Base-by-base conservation (phyloP, 805 yeast species). In the Lipomyces kockii region DNA sequence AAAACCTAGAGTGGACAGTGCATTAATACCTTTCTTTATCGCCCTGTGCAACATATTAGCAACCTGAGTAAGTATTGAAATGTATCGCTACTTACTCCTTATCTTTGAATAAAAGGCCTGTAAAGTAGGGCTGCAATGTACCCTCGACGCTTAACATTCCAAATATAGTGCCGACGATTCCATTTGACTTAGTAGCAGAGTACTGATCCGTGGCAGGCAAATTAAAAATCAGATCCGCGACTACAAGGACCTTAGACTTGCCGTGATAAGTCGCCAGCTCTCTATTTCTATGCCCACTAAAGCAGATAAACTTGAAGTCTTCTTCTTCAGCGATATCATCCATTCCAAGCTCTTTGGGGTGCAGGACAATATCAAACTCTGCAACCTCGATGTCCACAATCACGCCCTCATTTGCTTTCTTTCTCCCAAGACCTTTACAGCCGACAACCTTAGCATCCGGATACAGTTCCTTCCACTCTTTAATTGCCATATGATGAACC, bases 401-500 rank as follows among this genome's bases (percentile, higher is more conserved):
- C 11, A 82, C 77, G 20, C 81, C 81, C 29, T 61, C 69, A 3
- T 53, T 29, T 14, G 59, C 34, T 59, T 61, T 27, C 76, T 67
- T 68, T 37, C 56, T 58, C 14, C 61, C 61, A 43, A 74, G 66
- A 12, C 63, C 80, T 51, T 82, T 86, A 78, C 85, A 82, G 5
- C 88, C 90, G 67, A 88, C 81, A 34, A 88, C 76, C 72, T 84
- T 82, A 60, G 85, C 76, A 1, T 79, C 73, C 2, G 91, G 90
- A 74, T 79, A 82, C 63, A 78, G 76, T 22, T 80, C 78, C 74
- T 84, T 83, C 77, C 87, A 84, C 14, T 84, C 82, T 32, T 76
- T 74, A 12, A 87, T 85, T 2, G 89, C 90, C 85, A 88, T 78
- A 0, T 89, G 86, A 74, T 89, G 92, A 70, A 86, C 89, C 39